Base-by-base conservation (phyloP, 176 grass and related monocot genomes). In the Calamus simplicifolius region DNA sequence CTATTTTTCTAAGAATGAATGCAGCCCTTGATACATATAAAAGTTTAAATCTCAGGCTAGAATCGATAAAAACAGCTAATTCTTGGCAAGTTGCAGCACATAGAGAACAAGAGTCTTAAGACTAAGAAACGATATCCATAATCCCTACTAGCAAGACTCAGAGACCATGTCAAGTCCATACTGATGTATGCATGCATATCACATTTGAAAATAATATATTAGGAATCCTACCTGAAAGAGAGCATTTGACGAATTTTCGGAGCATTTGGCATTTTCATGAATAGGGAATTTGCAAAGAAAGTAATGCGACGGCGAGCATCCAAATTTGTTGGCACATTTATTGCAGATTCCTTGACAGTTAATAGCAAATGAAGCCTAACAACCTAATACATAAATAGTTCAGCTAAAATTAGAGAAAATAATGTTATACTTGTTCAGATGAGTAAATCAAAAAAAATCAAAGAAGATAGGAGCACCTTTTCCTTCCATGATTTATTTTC, bases 201-300 rank as follows among this genome's bases (percentile, higher is more conserved):
- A 18, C 62, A 52, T 8, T 15, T 50, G 70, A n/a, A 53, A 67
- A 58, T 70, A 72, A 38, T 31, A 73, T 51, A 38, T 51, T 62
- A 51, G 68, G 28, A 63, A 71, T 27, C 59, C 61, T 57, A 85
- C 93, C 93, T 92, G 62, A 98, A 98, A 67, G 93, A 92, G 70
- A 87, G 80, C 93, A 98, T 98, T 31, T 71, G 71, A 35, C 59
- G 73, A 58, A 98, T 84, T 63, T 67, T 69, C 68, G 81, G 93
- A 70, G 93, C 81, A 52, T 5, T 52, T 61, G 87, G 93, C 87
- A 98, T 85, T 49, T 61, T 82, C 93, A 98, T 98, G 73, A 92
- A 98, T 70, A 98, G 76, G 57, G 93, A 98, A 75, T 98, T 98
- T 53, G 93, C 81, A 81, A 98, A 98, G 66, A 98, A 98, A 28